Conservation (phyloP, 2,329 filamentous ascomycete species). For the Sphaerulina musiva region DNA sequence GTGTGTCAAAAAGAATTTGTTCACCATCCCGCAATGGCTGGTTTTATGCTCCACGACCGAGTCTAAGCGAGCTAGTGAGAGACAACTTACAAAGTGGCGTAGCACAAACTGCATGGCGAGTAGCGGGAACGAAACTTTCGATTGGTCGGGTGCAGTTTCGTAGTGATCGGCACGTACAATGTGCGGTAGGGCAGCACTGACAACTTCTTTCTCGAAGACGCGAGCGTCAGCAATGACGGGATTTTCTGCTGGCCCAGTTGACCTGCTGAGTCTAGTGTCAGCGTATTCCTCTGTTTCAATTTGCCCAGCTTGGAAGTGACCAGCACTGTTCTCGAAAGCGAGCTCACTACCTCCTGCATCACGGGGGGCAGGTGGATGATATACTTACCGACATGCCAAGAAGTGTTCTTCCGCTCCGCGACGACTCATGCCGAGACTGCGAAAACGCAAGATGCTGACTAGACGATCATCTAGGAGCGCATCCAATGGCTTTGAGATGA, state of each 20-base stretch:
- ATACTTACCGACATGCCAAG: conserved; percentile 37
- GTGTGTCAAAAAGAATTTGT: no score
- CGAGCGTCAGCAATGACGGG: conserved; percentile 33
- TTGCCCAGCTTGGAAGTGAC: no score
- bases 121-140: conserved; percentile 47
- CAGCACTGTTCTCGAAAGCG: no score
- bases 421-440: conserved; percentile 56
- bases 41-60: no score
- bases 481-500: conserved; percentile 67
- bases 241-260: conserved; percentile 23
- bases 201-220: conserved; percentile 33
- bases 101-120: conserved; percentile 68
- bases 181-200: conserved; percentile 36
- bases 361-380: background rate
- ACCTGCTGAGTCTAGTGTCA: no score
- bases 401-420: conserved; percentile 51
- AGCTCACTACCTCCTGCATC: no score
- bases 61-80: no score
- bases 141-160: background rate
- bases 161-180: conserved; percentile 50
- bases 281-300: no score
- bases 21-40: no score
- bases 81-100: conserved; percentile 53
- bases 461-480: conserved; percentile 62
- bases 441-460: conserved; percentile 54